Evolutionary conservation across 306 rosid genomes (phyloP), one percentile per base, ranked within the genome.

Genomic region (Glycine latifolia): DNA sequence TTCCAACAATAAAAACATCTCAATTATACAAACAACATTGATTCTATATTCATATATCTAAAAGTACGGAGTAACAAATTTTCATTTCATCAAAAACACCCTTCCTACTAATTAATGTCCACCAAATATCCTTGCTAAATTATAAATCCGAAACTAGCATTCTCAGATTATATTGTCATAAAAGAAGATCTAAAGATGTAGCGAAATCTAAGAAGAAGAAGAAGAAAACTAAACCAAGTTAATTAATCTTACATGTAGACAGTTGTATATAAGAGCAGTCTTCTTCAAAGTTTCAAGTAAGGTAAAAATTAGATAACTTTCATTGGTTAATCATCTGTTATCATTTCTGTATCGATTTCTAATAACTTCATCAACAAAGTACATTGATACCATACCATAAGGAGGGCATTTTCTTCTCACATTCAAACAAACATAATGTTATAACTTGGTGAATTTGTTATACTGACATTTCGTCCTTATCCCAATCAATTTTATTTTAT

Each of bases 381-480:
- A 63, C 68, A 39, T 44, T 54, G 5, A 67, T 15, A 73, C 2
- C 77, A n/a, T 56, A 3, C 39, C 47, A 35, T 7, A 35, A 16
- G 60, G 66, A 54, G 50, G 78, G 54, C 11, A 54, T 73, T 33
- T 54, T 73, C 20, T 37, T 37, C 4, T 31, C 31, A 10, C 12
- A 14, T 5, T 12, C 11, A 62, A 61, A 6, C 46, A 76, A 15
- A 35, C 35, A 48, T 43, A 43, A 5, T 39, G 71, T 37, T 31
- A n/a, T 0, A 61, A 61, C 43, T 31, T 61, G 47, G 70, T 63
- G 47, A 37, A 65, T 37, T 37, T 65, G 7, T 47, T 61, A 10
- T 60, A 75, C 71, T 26, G 17, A 60, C 59, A 76, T 76, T 47
- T 65, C 43, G 68, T 26, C 63, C 81, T 77, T 62, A 33, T 10